Evolutionary conservation across 2,329 filamentous ascomycete species (phyloP), one percentile per base, ranked within the genome.

Genomic region (Scytalidium sp.): DNA sequence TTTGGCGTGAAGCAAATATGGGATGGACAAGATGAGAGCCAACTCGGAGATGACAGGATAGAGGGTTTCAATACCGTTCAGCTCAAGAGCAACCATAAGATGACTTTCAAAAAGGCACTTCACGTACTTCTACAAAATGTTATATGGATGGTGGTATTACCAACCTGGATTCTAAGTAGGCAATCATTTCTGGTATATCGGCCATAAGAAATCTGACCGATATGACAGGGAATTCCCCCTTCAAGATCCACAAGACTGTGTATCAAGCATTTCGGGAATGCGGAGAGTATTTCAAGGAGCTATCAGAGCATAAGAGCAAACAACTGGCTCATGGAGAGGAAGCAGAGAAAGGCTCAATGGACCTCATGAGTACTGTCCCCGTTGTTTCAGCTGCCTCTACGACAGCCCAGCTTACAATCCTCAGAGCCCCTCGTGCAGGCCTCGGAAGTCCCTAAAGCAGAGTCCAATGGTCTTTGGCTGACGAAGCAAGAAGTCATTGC

Each of bases 71-170:
- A 50, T 47, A 50, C 49, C 10, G 25, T 39, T 5, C 46, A 53
- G 15, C 42, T 59, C n/a, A 49, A 41, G 10, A 52, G 59, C 22
- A 66, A 66, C 4, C 72, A 75, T 55, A 68, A 67, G 3, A 64
- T 80, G 66, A 71, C 67, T 15, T 79, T 78, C 60, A 73, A 75
- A 45, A 68, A 75, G 50, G 73, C 74, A n/a, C 57, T 81, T 32
- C 68, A 69, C 46, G 65, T 62, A 8, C 60, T 80, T 20, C 61
- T 80, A 43, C 67, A 76, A 32, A 70, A 73, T 49, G 67, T 81
- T 36, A 67, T 78, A 51, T 70, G 68, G 60, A 70, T 77, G 25
- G 67, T 75, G 42, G 55, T 79, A 5, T 66, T 73, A 9, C 74
- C 75, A 1, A 64, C 62, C 13, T 73, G 72, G 66, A 58, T 74